These are phyloP conservation scores for Trichosporon faecale DNA, from an alignment of 1,284 basidiomycete genomes.

Conservation along the genomic window DNA sequence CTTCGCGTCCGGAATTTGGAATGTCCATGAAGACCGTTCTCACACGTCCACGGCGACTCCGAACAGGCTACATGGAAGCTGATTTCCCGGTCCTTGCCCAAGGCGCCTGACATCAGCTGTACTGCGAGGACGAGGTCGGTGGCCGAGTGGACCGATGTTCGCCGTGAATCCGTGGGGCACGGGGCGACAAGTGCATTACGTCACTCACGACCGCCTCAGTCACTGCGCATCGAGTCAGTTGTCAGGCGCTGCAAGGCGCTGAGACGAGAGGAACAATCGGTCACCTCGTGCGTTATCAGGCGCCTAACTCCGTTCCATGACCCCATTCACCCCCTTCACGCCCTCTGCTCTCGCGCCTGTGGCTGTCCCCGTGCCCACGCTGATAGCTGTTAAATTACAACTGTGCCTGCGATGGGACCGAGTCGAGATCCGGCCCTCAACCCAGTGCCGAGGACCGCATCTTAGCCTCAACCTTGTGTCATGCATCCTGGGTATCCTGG, in stretches of 20 bases:
- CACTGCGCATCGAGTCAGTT: neutral
- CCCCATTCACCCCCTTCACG: neutral
- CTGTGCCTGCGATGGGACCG: neutral
- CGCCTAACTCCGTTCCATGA: neutral
- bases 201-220: neutral
- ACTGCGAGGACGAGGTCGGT: neutral
- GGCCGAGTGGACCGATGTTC: neutral
- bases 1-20: neutral
- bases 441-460: neutral
- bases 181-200: neutral
- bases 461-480: neutral
- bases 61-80: neutral
- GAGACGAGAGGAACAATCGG: neutral
- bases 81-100: neutral
- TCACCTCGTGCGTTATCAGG: conserved; percentile 7
- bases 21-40: neutral
- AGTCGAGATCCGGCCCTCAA: neutral
- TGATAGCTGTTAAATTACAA: neutral
- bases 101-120: neutral
- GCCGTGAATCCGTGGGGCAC: neutral
- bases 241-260: neutral
- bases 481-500: neutral
- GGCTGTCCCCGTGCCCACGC: neutral
- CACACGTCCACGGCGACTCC: neutral
- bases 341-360: neutral